Evolutionary conservation across 192 early-diverging fungal species (phyloP), one percentile per base, ranked within the genome.

Genomic region (Gamsiella multidivaricata): DNA sequence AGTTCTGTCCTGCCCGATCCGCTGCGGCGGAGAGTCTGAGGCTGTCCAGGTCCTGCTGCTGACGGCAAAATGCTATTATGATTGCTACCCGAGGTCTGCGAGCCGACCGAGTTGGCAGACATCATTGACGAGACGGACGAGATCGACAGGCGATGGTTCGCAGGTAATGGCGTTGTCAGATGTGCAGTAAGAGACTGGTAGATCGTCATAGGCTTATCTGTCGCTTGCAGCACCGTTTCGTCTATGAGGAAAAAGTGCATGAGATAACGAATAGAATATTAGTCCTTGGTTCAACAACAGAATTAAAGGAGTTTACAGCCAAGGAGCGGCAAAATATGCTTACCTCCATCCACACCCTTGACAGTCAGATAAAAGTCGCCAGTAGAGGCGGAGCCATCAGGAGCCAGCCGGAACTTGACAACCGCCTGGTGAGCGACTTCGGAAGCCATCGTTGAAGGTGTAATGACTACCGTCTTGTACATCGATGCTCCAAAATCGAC

Each of bases 121-220:
- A 78, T 62, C 74, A 78, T 79, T 26, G 82, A 83, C n/a, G 82
- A 83, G 41, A 83, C 65, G 0, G 82, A 83, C 7, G 80, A 75
- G 31, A 76, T 70, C 14, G 80, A 82, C 10, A 61, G 65, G 23
- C 82, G 85, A 26, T 75, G 80, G 32, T 84, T 79, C 20, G 82
- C 65, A 23, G 87, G 87, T 68, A 88, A 71, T 34, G 85, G 83
- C 29, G 81, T 84, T 0, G 82, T 84, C 23, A 82, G 59, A 62
- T 82, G 81, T n/a, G 82, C 80, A 17, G 69, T 86, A 18, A 88
- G 57, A 10, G 85, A 82, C 28, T 84, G 70, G 36, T 84, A 88
- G 8, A 88, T 86, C 10, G 82, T 70, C 55, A 88, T 75, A 17
- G 87, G 87, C 70, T 86, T 81, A 69, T 88, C 85, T 52, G 80